phyloP scores from a whole-genome alignment of 1,139 yeast species.

The Saccharomyces hybrid region DNA sequence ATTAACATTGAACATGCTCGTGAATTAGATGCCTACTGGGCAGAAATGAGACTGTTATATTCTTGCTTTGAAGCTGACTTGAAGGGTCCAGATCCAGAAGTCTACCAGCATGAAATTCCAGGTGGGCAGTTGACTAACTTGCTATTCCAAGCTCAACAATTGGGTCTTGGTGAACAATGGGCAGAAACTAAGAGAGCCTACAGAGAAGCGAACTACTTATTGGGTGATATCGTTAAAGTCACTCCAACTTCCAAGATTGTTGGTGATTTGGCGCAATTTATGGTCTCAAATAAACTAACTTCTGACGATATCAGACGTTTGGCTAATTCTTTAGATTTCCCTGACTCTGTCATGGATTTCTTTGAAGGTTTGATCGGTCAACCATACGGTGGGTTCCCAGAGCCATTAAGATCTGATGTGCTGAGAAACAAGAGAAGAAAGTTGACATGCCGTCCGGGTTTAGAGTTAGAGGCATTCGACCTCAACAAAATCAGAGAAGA shows the following conservation, averaged over 20 bases:
- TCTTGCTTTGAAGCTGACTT: slow-evolving; percentile 96
- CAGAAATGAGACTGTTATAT: slow-evolving; percentile 92
- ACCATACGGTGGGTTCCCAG: slow-evolving; percentile 99
- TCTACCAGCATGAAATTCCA: slow-evolving; percentile 94
- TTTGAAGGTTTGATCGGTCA: slow-evolving; percentile 99
- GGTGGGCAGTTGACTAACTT: slow-evolving; percentile 98
- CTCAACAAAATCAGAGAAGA: slow-evolving; percentile 64
- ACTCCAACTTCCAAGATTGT: slow-evolving; percentile 99
- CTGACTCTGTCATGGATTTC: slow-evolving; percentile 94
- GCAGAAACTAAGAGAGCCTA: slow-evolving; percentile 89
- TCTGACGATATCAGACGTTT: slow-evolving; percentile 79
- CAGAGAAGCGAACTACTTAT: slow-evolving; percentile 75
- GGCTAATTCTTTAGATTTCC: slow-evolving; percentile 91
- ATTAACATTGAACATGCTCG: slow-evolving; percentile 61
- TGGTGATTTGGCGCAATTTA: slow-evolving; percentile 96
- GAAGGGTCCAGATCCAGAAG: slow-evolving; percentile 99
- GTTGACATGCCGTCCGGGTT: slow-evolving; percentile 84
- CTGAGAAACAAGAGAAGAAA: slow-evolving; percentile 86
- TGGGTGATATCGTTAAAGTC: slow-evolving; percentile 96
- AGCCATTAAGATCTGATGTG: slow-evolving; percentile 87
- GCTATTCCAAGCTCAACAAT: slow-evolving; percentile 97
- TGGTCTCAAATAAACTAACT: slow-evolving; percentile 89
- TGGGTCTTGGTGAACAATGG: slow-evolving; percentile 96
- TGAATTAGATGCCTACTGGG: slow-evolving; percentile 92
- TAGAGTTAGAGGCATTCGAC: slow-evolving; percentile 76